A percentile compares a stretch with the other conserved stretches of the same genome.
Evolutionary conservation across 2,329 filamentous ascomycete species (phyloP).

Genomic region (Talaromyces rugulosus): DNA sequence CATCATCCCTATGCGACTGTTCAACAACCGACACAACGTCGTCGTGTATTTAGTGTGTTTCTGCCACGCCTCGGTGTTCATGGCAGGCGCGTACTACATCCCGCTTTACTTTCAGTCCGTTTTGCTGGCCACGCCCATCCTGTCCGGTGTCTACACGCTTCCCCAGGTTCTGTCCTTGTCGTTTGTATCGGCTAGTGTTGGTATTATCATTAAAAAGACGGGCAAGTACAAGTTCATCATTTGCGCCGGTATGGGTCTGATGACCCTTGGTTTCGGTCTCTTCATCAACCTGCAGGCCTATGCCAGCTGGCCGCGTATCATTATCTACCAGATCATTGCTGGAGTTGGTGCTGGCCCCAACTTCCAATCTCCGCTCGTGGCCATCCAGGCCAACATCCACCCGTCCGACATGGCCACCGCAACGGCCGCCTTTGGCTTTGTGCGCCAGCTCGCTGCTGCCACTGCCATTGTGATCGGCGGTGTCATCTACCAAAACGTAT

Average conservation of each 20-base stretch:
- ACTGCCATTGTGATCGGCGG: slow-evolving; percentile 58
- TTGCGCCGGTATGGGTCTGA: slow-evolving; percentile 53
- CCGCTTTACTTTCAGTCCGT: slow-evolving; percentile 82
- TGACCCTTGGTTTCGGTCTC: slow-evolving; percentile 63
- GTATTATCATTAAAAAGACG: slow-evolving; percentile 69
- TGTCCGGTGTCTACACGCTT: slow-evolving; percentile 70
- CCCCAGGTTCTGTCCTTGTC: slow-evolving; percentile 67
- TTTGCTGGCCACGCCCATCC: slow-evolving; percentile 62
- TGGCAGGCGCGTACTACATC: slow-evolving; percentile 72
- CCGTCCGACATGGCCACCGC: slow-evolving; percentile 59
- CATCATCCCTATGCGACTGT: slow-evolving; percentile 70
- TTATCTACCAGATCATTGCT: slow-evolving; percentile 55
- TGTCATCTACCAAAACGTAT: slow-evolving; percentile 42
- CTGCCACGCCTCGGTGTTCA: slow-evolving; percentile 72
- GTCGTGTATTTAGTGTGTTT: slow-evolving; percentile 64
- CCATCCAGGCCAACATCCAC: slow-evolving; percentile 59
- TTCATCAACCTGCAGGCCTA: slow-evolving; percentile 55
- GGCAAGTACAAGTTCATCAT: slow-evolving; percentile 63
- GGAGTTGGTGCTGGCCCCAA: slow-evolving; percentile 61
- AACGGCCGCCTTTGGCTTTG: slow-evolving; percentile 59
- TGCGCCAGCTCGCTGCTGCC: slow-evolving; percentile 55
- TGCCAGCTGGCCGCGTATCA: slow-evolving; percentile 48
- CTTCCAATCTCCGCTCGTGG: slow-evolving; percentile 60
- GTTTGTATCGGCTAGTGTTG: slow-evolving; percentile 56
- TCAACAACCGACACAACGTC: slow-evolving; percentile 62